Conservation (phyloP, 495 filamentous ascomycete genomes). For the Mycothermus thermophilus region DNA sequence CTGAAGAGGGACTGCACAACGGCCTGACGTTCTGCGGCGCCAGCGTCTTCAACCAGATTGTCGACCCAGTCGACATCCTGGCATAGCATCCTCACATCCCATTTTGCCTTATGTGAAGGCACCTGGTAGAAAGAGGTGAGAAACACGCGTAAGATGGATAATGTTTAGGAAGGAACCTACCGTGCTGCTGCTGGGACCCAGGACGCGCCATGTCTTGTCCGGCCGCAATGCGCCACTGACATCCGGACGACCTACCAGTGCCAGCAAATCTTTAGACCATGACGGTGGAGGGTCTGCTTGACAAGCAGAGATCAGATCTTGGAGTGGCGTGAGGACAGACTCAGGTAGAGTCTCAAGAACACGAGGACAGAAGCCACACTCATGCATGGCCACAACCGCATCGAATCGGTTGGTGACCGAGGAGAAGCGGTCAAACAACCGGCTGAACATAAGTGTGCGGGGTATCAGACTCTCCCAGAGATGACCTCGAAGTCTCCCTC, state of each 20-base stretch:
- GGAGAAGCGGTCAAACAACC: slow-evolving; percentile 34
- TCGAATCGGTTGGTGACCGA: slow-evolving; percentile 27
- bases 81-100: slow-evolving; percentile 56
- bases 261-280: slow-evolving; percentile 56
- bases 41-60: slow-evolving; percentile 28
- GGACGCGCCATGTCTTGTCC: slow-evolving; percentile 25
- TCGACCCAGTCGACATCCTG: slow-evolving; percentile 29
- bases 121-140: too few species aligned
- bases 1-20: slow-evolving; percentile 77
- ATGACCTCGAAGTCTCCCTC: slow-evolving; percentile 4
- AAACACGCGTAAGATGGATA: too few species aligned
- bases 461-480: slow-evolving; percentile 30
- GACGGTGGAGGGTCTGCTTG: slow-evolving; percentile 65
- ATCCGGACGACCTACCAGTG: slow-evolving; percentile 72
- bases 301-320: slow-evolving; percentile 70
- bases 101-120: slow-evolving; percentile 50
- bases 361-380: slow-evolving; percentile 40
- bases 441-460: slow-evolving; percentile 50
- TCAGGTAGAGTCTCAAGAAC: slow-evolving; percentile 74
- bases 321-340: slow-evolving; percentile 60
- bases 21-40: slow-evolving; percentile 63
- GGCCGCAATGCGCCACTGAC: slow-evolving; percentile 51
- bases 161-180: background rate
- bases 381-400: slow-evolving; percentile 47
- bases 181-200: slow-evolving; percentile 21